Evolutionary conservation across 148 eudicot species (phyloP), one percentile per base, ranked within the genome.

Genomic region (Chenopodium berlandieri): DNA sequence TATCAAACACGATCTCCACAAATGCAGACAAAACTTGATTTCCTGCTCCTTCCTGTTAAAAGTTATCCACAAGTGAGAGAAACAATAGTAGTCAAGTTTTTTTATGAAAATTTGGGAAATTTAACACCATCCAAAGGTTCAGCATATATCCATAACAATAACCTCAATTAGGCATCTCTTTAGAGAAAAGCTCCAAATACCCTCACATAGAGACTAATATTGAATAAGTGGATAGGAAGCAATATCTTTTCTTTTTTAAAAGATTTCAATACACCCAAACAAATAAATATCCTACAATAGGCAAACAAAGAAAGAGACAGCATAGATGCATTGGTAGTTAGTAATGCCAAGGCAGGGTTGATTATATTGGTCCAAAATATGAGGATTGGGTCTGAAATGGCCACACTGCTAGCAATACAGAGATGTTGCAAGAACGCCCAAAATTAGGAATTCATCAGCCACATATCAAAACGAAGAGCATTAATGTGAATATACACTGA

Each of bases 1-100:
- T 96, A 83, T 96, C 99, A 81, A 96, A 94, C 73, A 96, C 99
- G 60, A 96, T 96, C 94, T 96, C 99, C 81, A 96, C 99, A 80
- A 96, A 96, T 65, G 99, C 99, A 81, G 98, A 91, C 81, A 91
- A 78, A 69, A 96, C 94, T 85, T 94, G 98, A 88, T 92, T 92
- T 48, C 98, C 98, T 72, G 99, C 90, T 76, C 99, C 98, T 94
- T 96, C 99, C 99, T 96, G 88, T 62, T 54, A 47, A 80, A 40
- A 52, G 25, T 48, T 22, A 82, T 65, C 60, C 50, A 23, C 75
- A 82, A 56, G 23, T 75, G 78, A 50, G 72, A 81, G 5, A 75
- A 25, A 81, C 34, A 46, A 50, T 52, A 77, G 77, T 30, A 76
- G 58, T 80, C 30, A 78, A 58, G 70, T 4, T 23, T 40, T 22